These are phyloP conservation scores for Lasiosphaeria hispida DNA, from an alignment of 495 filamentous ascomycete genomes.

Conservation along the genomic window DNA sequence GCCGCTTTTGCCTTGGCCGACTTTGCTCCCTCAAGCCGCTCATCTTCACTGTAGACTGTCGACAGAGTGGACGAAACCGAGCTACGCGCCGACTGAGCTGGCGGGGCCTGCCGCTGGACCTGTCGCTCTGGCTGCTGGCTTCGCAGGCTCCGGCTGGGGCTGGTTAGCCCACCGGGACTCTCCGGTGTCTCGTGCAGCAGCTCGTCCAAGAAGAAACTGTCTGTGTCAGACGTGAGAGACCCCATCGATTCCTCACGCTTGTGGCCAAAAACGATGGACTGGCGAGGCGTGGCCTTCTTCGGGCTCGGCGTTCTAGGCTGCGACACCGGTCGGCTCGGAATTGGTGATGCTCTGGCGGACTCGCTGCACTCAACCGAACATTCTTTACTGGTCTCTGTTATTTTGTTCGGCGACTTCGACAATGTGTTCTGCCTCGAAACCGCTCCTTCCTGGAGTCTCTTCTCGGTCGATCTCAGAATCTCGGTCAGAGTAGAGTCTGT, in stretches of 20 bases:
- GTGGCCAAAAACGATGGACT: conserved; percentile 8
- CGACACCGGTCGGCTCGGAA: neutral
- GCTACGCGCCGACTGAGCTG: conserved; percentile 30
- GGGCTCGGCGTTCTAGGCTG: conserved; percentile 23
- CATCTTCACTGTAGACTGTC: conserved; percentile 46
- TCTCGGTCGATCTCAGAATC: conserved; percentile 43
- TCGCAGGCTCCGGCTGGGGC: conserved; percentile 24
- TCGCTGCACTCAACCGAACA: conserved; percentile 4
- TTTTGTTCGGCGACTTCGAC: conserved; percentile 2
- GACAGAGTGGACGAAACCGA: conserved; percentile 42
- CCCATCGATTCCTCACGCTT: conserved; percentile 31
- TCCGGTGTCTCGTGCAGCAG: conserved; percentile 15
- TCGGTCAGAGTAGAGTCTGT: conserved; percentile 42
- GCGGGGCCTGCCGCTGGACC: conserved; percentile 7
- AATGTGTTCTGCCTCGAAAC: neutral
- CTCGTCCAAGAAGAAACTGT: conserved; percentile 30
- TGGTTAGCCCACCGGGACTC: conserved; percentile 18
- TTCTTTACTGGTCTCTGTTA: neutral
- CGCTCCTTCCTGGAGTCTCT: conserved; percentile 35
- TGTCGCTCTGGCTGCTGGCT: conserved; percentile 13
- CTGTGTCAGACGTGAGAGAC: conserved; percentile 35
- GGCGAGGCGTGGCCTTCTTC: neutral
- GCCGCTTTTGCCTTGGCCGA: conserved; percentile 13
- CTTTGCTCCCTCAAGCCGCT: conserved; percentile 26
- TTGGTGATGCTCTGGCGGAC: neutral